These are phyloP conservation scores for Elsinoe ampelina DNA, from an alignment of 2,329 filamentous ascomycete species.

Conservation along the genomic window DNA sequence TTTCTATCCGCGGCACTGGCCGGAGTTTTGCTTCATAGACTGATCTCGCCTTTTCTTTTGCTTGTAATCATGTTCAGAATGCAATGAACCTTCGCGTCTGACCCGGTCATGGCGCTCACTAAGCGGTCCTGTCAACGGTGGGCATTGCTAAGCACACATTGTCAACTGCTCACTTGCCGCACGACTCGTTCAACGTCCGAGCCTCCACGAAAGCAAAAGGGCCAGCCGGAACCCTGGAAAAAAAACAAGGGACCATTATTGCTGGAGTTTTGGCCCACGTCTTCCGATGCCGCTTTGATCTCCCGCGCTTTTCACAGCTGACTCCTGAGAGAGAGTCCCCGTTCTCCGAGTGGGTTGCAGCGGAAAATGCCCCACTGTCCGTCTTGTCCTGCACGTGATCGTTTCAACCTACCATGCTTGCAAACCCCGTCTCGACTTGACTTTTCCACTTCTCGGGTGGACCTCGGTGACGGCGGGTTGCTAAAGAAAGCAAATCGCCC, in stretches of 20 bases:
- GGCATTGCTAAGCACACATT: background rate
- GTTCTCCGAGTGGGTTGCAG: background rate
- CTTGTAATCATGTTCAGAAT: background rate
- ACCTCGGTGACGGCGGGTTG: background rate
- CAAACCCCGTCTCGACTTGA: background rate
- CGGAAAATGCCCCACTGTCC: no score
- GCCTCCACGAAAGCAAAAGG: background rate
- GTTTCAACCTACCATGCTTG: background rate
- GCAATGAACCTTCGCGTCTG: background rate
- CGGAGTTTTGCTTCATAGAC: background rate
- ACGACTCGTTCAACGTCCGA: background rate
- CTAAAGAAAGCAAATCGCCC: background rate
- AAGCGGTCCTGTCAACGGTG: background rate
- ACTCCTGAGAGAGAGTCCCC: background rate
- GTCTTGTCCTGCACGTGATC: background rate
- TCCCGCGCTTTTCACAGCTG: background rate
- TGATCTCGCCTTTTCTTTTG: background rate
- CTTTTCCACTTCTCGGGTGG: background rate
- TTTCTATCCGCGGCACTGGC: background rate
- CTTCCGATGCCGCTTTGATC: background rate
- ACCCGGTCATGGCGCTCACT: background rate
- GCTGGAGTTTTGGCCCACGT: background rate
- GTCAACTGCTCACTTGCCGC: background rate
- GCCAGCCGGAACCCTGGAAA: background rate
- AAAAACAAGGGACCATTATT: background rate